Conservation (phyloP, 2,329 filamentous ascomycete species). For the Pyrenochaeta sp. region DNA sequence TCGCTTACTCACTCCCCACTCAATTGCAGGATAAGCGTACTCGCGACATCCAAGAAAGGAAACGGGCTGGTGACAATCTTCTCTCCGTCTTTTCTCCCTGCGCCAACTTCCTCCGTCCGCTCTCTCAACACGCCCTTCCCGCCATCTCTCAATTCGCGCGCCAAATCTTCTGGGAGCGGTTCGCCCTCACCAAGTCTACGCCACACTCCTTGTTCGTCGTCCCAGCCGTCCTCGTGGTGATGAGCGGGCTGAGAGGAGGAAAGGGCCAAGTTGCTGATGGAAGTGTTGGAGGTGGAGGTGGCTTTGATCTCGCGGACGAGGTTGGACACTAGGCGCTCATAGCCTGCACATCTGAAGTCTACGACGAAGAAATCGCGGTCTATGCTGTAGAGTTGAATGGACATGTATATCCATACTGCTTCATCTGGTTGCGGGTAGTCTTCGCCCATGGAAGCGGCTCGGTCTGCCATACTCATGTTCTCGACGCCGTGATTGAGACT, state of each 20-base stretch:
- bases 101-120: slow-evolving; percentile 53
- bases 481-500: slow-evolving; percentile 43
- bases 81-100: slow-evolving; percentile 71
- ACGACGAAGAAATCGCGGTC: slow-evolving; percentile 93
- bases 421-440: slow-evolving; percentile 61
- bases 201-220: slow-evolving; percentile 47
- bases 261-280: slow-evolving; percentile 27
- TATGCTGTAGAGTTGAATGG: slow-evolving; percentile 75
- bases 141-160: slow-evolving; percentile 38
- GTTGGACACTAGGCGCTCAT: slow-evolving; percentile 78
- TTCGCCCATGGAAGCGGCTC: slow-evolving; percentile 25
- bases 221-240: slow-evolving; percentile 42
- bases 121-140: slow-evolving; percentile 49
- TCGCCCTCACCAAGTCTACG: slow-evolving; percentile 43
- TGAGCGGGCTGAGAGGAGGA: slow-evolving; percentile 19
- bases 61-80: slow-evolving; percentile 96
- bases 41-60: slow-evolving; percentile 93
- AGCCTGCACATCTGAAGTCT: slow-evolving; percentile 98
- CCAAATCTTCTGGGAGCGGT: slow-evolving; percentile 39
- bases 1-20: slow-evolving; percentile 35
- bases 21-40: slow-evolving; percentile 89
- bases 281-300: slow-evolving; percentile 19
- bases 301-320: slow-evolving; percentile 53
- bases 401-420: slow-evolving; percentile 90
- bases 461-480: slow-evolving; percentile 27